Evolutionary conservation across 2,329 filamentous ascomycete species (phyloP).

Genomic region (Arthrobotrys musiformis): DNA sequence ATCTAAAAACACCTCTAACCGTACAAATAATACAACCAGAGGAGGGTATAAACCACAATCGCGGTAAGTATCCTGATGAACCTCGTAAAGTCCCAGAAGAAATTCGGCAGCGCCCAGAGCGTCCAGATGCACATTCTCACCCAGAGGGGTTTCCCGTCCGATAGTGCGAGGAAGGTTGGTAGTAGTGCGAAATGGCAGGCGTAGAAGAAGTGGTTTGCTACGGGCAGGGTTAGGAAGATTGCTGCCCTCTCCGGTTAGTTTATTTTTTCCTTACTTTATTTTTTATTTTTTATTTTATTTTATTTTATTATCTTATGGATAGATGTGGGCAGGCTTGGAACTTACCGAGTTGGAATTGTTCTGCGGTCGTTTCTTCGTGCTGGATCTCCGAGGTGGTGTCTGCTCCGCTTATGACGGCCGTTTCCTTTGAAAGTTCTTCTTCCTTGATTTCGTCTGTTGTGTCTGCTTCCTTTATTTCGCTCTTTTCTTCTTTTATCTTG

Average conservation of each 20-base stretch:
- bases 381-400: too few species aligned
- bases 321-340: too few species aligned
- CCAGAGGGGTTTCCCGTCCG: conserved; percentile 5
- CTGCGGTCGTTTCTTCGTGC: not conserved
- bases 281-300: too few species aligned
- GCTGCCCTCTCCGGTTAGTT: too few species aligned
- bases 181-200: conserved; percentile 2
- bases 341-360: not conserved
- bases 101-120: conserved; percentile 3
- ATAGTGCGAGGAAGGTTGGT: not conserved
- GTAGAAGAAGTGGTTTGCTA: not conserved
- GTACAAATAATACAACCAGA: not conserved
- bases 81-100: not conserved
- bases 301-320: too few species aligned
- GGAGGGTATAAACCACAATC: not conserved
- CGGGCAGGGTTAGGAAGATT: not conserved
- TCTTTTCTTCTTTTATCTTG: not conserved
- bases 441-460: not conserved
- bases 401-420: too few species aligned
- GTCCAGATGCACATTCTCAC: not conserved
- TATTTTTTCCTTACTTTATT: too few species aligned
- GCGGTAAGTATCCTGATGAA: not conserved
- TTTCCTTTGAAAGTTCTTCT: not conserved
- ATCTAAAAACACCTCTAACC: not conserved
- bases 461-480: too few species aligned